Evolutionary conservation across 371 early-diverging fungal genomes (phyloP), one percentile per base, ranked within the genome.

Genomic region (Paraphysoderma sedebokerense): DNA sequence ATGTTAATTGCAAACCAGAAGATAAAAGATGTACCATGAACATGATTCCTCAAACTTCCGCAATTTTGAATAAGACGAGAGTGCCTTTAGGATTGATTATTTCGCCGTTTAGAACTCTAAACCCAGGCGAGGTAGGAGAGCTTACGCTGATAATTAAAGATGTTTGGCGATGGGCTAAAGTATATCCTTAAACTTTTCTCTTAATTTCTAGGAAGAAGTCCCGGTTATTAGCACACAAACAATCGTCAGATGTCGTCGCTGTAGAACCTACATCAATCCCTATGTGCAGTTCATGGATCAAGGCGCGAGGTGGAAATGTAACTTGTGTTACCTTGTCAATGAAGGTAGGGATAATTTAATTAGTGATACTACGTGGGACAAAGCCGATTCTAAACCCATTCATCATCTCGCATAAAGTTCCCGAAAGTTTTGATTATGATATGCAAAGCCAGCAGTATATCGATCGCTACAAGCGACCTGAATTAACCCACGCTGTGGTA

Each of bases 191-290:
- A 1, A n/a, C n/a, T 34, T 34, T 34, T 34, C 13, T n/a, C 13
- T 12, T 34, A n/a, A 34, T 34, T n/a, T 24, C 29, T 46, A 78
- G 70, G 74, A 71, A 8, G 74, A 76, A 22, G 82, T 92, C 0
- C 92, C 92, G 5, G 81, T 88, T 1, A 75, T 88, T 30, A 67
- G 76, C 29, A 84, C 92, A 35, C 68, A 67, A 13, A 65, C 66
- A 56, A 91, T 96, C 70, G 81, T 87, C 37, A 78, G 97, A 38
- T 96, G 97, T 64, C 74, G 92, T 47, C 74, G 91, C 20, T 96
- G 97, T 65, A 71, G 93, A 53, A 82, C 92, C 5, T 96, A 96
- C 54, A 86, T 96, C 57, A 93, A 93, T 56, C 95, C 95, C 8
- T 96, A 81, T 63, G 82, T 92, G 5, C 77, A 77, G 38, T 92